Conservation (phyloP, 495 filamentous ascomycete genomes). For the Penicillium herquei region DNA sequence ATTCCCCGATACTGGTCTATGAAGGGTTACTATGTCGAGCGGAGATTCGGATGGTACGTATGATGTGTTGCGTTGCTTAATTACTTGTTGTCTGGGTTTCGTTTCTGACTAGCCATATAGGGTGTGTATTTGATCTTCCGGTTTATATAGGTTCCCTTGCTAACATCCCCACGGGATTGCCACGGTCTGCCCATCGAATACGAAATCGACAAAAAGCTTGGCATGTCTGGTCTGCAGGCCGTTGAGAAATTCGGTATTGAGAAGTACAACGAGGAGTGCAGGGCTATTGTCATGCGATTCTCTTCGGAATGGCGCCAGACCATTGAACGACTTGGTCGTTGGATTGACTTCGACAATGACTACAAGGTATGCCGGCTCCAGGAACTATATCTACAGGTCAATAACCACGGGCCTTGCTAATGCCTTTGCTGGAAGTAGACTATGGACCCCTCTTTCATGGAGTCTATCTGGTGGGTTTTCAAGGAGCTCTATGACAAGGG, state of each 20-base stretch:
- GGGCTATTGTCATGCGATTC: constrained; percentile 92
- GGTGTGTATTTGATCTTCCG: background rate
- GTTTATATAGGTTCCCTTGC: background rate
- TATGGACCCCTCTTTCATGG: constrained; percentile 95
- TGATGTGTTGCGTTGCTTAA: background rate
- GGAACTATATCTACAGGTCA: background rate
- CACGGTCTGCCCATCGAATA: constrained; percentile 96
- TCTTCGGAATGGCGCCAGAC: constrained; percentile 86
- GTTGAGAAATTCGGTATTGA: constrained; percentile 85
- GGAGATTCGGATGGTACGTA: constrained; percentile 58
- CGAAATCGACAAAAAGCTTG: constrained; percentile 97
- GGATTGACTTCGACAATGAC: constrained; percentile 98
- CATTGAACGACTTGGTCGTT: constrained; percentile 86
- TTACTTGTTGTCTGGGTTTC: background rate
- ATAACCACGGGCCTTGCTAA: background rate
- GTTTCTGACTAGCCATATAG: background rate
- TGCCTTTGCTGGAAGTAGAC: constrained; percentile 49
- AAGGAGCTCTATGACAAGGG: constrained; percentile 88
- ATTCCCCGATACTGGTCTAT: constrained; percentile 97
- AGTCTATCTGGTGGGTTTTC: constrained; percentile 96
- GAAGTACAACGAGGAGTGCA: constrained; percentile 91
- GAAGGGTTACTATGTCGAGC: constrained; percentile 84
- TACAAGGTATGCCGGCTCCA: constrained; percentile 66
- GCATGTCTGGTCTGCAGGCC: constrained; percentile 83
- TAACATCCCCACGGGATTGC: constrained; percentile 60